Conservation (phyloP, 2,329 filamentous ascomycete genomes). For the Volutella citrinella region DNA sequence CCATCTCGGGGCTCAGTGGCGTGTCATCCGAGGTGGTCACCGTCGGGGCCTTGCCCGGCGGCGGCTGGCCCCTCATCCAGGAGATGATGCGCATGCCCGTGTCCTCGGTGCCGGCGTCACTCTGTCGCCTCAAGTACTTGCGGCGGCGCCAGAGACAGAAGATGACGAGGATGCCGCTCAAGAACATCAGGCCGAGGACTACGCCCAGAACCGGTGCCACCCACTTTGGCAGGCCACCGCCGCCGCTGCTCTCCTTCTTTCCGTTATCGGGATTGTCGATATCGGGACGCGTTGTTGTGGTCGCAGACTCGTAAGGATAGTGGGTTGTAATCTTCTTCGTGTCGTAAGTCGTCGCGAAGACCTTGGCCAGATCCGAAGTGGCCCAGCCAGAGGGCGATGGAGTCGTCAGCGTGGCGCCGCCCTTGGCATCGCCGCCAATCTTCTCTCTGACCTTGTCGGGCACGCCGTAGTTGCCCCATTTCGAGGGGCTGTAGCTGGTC, state of each 20-base stretch:
- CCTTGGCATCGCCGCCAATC: slow-evolving; percentile 65
- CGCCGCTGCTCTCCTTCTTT: slow-evolving; percentile 19
- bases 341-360: slow-evolving; percentile 57
- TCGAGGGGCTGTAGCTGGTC: slow-evolving; percentile 63
- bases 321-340: slow-evolving; percentile 54
- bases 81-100: slow-evolving; percentile 45
- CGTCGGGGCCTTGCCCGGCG: slow-evolving; percentile 41
- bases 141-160: slow-evolving; percentile 53
- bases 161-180: slow-evolving; percentile 49
- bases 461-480: slow-evolving; percentile 65
- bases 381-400: slow-evolving; percentile 60
- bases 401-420: slow-evolving; percentile 66
- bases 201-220: slow-evolving; percentile 61
- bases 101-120: slow-evolving; percentile 43
- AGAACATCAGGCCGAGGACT: slow-evolving; percentile 55
- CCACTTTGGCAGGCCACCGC: slow-evolving; percentile 49
- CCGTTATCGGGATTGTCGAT: slow-evolving; percentile 17
- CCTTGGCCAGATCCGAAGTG: slow-evolving; percentile 40
- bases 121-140: slow-evolving; percentile 36
- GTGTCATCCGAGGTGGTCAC: slow-evolving; percentile 43
- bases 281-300: slow-evolving; percentile 16
- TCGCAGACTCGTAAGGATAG: slow-evolving; percentile 54
- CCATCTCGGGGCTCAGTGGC: slow-evolving; percentile 36
- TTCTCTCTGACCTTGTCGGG: slow-evolving; percentile 59
- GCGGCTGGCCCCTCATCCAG: slow-evolving; percentile 49